These are phyloP conservation scores for Mycena olivaceomarginata DNA, from an alignment of 768 basidiomycete species.

Conservation along the genomic window DNA sequence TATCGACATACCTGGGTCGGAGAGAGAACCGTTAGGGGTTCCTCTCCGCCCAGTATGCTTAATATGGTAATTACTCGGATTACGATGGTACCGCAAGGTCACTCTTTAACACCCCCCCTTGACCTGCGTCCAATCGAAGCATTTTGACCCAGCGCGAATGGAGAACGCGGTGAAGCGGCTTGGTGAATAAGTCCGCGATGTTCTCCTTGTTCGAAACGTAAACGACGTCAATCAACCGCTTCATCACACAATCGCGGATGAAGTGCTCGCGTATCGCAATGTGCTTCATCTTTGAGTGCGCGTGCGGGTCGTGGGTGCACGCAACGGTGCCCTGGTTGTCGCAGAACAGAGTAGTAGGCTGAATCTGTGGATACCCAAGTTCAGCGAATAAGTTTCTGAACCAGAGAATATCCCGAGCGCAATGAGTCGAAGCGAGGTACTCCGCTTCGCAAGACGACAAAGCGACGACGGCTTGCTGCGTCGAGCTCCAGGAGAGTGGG, in stretches of 20 bases:
- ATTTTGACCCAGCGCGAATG: conserved; percentile 29
- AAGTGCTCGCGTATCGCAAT: conserved; percentile 54
- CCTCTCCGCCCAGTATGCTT: too few relatives aligned
- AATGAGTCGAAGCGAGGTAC: conserved; percentile 25
- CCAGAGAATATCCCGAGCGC: conserved; percentile 21
- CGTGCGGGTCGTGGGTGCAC: conserved; percentile 46
- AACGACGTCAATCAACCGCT: conserved; percentile 46
- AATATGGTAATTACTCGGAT: too few relatives aligned
- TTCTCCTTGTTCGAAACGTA: conserved; percentile 43
- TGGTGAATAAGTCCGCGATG: conserved; percentile 55
- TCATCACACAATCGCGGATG: conserved; percentile 38
- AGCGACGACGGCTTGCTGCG: too few relatives aligned
- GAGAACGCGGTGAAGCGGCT: conserved; percentile 33
- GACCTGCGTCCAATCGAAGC: conserved; percentile 33
- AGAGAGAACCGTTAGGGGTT: too few relatives aligned
- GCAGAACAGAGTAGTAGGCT: conserved; percentile 12
- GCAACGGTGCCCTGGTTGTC: conserved; percentile 46
- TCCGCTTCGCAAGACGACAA: conserved; percentile 54
- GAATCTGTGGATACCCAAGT: conserved; percentile 28
- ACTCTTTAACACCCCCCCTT: conserved; percentile 18
- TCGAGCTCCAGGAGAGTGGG: conserved; percentile 42
- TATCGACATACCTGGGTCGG: too few relatives aligned
- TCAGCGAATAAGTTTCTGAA: conserved; percentile 43
- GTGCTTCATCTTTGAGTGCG: conserved; percentile 53
- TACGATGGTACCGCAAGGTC: too few relatives aligned